Base-by-base conservation (phyloP, 257 asterid genomes). In the Avicennia marina region DNA sequence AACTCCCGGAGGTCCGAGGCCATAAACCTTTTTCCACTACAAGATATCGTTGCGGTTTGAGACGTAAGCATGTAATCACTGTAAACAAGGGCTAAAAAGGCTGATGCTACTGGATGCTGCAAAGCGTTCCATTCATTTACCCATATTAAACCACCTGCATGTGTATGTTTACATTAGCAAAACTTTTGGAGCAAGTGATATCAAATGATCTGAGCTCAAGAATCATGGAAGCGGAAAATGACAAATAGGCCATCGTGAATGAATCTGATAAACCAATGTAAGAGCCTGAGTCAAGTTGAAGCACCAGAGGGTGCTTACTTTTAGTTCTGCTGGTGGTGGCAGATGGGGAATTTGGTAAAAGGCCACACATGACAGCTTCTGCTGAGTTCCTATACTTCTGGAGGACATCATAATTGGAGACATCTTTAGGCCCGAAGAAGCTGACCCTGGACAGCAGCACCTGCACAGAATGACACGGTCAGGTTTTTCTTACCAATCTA, bases 291-390 rank as follows among this genome's bases (percentile, higher is more conserved):
- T 16, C 19, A 26, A 39, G 13, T n/a, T n/a, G 24, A 33, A 32
- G 22, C 15, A 36, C 7, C 12, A 40, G 70, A 63, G 36, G 69
- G 62, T 63, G 13, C 46, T 67, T 85, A 91, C 98, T 57, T 0
- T 77, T 69, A 1, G 95, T 93, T 78, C 94, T 80, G 78, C 91
- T 86, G 45, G 74, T 0, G 40, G 99, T 93, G 62, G 95, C 97
- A 11, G 99, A 77, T 2, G 94, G 95, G 26, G 99, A 89, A 62
- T 82, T 77, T 0, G 99, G 99, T 68, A 89, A 73, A 32, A 93
- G 85, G 43, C 95, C 95, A 44, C 99, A 93, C 95, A 93, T 89
- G 52, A 93, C 97, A 4, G 97, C 97, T 71, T 86, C 99, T 11
- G 99, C 97, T 2, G 99, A 71, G 50, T 77, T 68, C 78, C 69